Evolutionary conservation across 179 eudicot genomes (phyloP), one percentile per base, ranked within the genome.

Genomic region (Actinidia chinensis): DNA sequence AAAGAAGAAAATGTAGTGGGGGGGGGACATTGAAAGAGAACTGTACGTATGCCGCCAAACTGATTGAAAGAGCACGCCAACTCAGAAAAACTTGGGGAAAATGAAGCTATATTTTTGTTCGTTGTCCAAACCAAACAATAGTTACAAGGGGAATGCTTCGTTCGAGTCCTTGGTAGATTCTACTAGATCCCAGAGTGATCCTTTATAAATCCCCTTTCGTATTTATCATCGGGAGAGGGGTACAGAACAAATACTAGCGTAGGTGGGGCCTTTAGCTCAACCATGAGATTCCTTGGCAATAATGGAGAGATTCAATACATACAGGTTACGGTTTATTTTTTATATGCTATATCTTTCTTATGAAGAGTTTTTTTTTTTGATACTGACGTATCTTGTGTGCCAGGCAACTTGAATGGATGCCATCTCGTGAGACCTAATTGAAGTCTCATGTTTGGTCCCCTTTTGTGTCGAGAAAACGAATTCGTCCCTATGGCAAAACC

Each of bases 371-470:
- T 77, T 42, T 25, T n/a, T n/a, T n/a, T n/a, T n/a, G n/a, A n/a
- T n/a, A n/a, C 56, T 75, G 28, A 70, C 73, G 75, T 76, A 60
- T 14, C 81, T 43, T 46, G n/a, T n/a, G n/a, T 84, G 76, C 85
- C 94, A 98, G 99, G n/a, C 5, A 96, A 96, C 82, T n/a, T 96
- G 84, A 96, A 96, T 96, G 99, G 99, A 96, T 96, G 99, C 92
- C 90, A n/a, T 96, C 99, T 77, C 91, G 99, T 56, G 99, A 96
- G 84, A 66, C 92, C 72, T 87, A 97, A 55, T 70, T 96, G 77
- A 90, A 91, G 79, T 91, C 99, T 65, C 92, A 97, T 59, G 99
- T 96, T 83, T 96, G 99, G 99, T 89, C 85, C 79, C n/a, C n/a
- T n/a, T n/a, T n/a, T n/a, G n/a, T 98, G 92, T 79, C 96, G 99